phyloP scores from a whole-genome alignment of 257 asterid species.

The Przewalskia tangutica region DNA sequence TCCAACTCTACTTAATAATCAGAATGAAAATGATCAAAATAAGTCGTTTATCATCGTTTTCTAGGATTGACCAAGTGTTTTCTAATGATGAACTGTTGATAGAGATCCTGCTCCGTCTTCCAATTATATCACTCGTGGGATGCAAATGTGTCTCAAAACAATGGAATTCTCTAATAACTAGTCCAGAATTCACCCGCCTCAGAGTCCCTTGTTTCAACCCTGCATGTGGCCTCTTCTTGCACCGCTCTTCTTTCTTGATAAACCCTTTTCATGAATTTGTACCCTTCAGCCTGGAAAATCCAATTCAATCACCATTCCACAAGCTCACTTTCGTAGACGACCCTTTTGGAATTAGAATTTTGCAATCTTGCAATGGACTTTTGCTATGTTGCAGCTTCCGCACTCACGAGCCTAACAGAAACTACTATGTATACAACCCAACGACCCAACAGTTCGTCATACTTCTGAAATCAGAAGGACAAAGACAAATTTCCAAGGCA shows the following conservation, averaged over 20 bases:
- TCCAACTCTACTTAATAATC: neutral
- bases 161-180: neutral
- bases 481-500: neutral
- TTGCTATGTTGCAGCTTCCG: constrained; percentile 11
- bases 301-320: neutral
- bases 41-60: neutral
- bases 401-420: neutral
- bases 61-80: neutral
- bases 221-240: neutral
- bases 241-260: neutral
- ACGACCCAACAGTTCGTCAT: constrained; percentile 9
- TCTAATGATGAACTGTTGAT: neutral
- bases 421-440: constrained; percentile 27
- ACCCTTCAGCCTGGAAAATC: neutral
- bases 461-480: constrained; percentile 13
- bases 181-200: neutral
- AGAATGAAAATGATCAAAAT: neutral
- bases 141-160: neutral
- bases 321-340: neutral
- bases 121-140: neutral
- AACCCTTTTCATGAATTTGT: neutral
- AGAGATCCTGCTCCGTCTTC: neutral
- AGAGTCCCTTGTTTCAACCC: neutral
- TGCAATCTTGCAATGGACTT: constrained; percentile 37
- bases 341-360: neutral